Base-by-base conservation (phyloP, 306 rosid genomes). In the Sindora glabra region DNA sequence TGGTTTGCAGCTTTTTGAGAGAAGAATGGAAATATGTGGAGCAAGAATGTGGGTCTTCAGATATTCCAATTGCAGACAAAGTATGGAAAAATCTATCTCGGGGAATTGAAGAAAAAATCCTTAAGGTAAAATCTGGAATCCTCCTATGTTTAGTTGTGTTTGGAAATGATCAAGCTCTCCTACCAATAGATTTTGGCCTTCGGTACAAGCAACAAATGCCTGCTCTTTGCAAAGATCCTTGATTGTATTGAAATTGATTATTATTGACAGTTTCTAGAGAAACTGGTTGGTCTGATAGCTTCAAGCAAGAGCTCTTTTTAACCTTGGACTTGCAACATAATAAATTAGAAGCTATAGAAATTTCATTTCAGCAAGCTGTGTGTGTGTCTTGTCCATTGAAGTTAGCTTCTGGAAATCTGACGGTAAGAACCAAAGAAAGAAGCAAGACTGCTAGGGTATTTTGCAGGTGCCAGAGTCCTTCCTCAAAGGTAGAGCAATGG, bases 41-140 rank as follows among this genome's bases (percentile, higher is more conserved):
- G 53, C 65, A 6, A 50, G 82, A 80, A 58, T 65, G 46, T 42
- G 29, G 51, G 37, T 56, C 62, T 48, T 76, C 83, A 33, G 87
- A 89, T 80, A 74, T 79, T 68, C 85, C 95, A 0, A 71, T 94
- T 54, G 81, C 84, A 1, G 70, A 80, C 57, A 71, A 65, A 53
- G 71, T 84, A 79, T 86, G 99, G 97, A 77, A 73, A 69, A 18
- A 69, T 33, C 90, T 94, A 59, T 69, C 97, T 51, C 81, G 85
- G 4, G 77, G 87, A 78, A 86, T 94, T 61, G 84, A 72, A 10
- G 69, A 78, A 41, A 81, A 62, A 65, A 27, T 42, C 53, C 80
- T 89, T 3, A 0, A 41, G 79, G 99, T 94, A 78, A 61, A 14
- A 64, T 49, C 22, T 5, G n/a, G n/a, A n/a, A n/a, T 38, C 29